A percentile compares a stretch with the other conserved stretches of the same genome.
Conservation (phyloP, 495 filamentous ascomycete species). For the Daldinia decipiens region DNA sequence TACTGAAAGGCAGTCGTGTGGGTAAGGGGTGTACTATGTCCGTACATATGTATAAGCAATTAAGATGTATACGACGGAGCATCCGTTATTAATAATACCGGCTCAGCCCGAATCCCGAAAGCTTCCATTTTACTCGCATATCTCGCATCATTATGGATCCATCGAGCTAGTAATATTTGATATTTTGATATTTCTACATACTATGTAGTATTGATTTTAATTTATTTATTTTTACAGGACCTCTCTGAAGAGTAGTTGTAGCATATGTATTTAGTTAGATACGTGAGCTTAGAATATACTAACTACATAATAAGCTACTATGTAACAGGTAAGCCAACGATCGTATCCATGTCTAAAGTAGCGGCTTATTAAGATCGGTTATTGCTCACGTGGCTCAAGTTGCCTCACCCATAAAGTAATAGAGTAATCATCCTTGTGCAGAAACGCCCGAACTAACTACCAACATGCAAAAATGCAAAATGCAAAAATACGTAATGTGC, state of each 20-base stretch:
- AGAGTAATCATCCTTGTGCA: neutral
- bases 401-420: neutral
- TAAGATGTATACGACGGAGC: neutral
- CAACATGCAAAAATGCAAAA: no score
- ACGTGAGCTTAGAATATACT: neutral
- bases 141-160: no score
- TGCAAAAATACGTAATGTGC: slow-evolving; percentile 1
- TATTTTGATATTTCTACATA: no score
- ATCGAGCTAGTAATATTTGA: no score
- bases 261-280: neutral
- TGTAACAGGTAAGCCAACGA: slow-evolving; percentile 17
- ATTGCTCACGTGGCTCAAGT: slow-evolving; percentile 23
- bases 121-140: slow-evolving; percentile 15
- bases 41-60: slow-evolving; percentile 3
- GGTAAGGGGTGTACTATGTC: slow-evolving; percentile 38
- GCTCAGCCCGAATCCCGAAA: slow-evolving; percentile 29
- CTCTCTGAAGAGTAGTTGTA: no score
- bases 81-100: slow-evolving; percentile 4
- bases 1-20: slow-evolving; percentile 16
- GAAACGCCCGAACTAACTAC: slow-evolving; percentile 29
- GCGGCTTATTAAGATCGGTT: slow-evolving; percentile 3
- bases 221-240: no score
- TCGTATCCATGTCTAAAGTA: slow-evolving; percentile 11
- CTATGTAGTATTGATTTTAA: no score
- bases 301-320: neutral